Evolutionary conservation across 129 eudicot genomes (phyloP), one percentile per base, ranked within the genome.

Genomic region (Apium graveolens): DNA sequence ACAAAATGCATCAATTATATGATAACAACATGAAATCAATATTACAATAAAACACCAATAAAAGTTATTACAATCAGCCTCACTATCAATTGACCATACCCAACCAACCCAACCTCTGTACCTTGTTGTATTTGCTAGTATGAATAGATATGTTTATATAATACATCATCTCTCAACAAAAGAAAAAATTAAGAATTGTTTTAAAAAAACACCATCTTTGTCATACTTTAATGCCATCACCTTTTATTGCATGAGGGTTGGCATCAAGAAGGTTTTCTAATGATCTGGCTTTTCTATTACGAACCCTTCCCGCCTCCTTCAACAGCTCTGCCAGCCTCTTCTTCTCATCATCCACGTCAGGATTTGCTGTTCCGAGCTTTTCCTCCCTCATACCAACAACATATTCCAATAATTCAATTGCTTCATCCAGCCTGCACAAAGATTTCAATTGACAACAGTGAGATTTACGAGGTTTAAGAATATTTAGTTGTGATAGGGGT

Each of bases 291-390:
- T 83, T 88, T 83, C 91, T 88, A 17, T 76, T 88, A 48, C 97
- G 89, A 5, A 76, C 82, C 72, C 82, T 85, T n/a, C 98, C 97
- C 0, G 91, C 90, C 79, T 91, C 98, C 31, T 77, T 87, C 5
- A 93, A 78, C 41, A 93, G 73, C 85, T 78, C 88, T 8, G 84
- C 83, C 57, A 94, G 63, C 75, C 98, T 87, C 74, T 87, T 80
- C 78, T 84, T 91, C 89, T 94, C 98, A 17, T 94, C 97, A 26
- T 85, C 90, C 70, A 90, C 97, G 5, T 91, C 92, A 1, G 93
- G 97, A 87, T 94, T 92, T 43, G 98, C 96, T 3, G 98, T 94
- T 74, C 97, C 97, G 13, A 94, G 93, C 90, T 86, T 91, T 86
- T 94, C 98, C 86, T 94, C 98, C 85, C 97, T 83, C 87, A 88